phyloP scores from a whole-genome alignment of 441 rosid species.

The Gossypium trilobum region DNA sequence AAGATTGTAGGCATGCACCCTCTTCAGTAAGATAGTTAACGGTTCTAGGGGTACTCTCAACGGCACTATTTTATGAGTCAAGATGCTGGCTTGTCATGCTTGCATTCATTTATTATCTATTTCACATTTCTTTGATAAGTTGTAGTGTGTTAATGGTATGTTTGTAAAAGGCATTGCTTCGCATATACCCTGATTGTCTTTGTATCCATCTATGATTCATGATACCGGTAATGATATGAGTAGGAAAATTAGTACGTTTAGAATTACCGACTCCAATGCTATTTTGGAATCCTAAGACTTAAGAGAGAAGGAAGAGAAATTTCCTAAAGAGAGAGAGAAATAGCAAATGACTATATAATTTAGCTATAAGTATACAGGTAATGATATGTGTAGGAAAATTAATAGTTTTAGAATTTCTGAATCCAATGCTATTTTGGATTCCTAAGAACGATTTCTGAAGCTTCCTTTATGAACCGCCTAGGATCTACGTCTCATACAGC shows the following conservation, averaged over 20 bases:
- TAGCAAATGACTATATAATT: no score
- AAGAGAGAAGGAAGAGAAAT: no score
- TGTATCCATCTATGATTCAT: background rate
- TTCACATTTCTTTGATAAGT: background rate
- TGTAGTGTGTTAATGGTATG: background rate
- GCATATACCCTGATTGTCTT: background rate
- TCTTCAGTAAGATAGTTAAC: background rate
- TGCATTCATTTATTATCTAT: background rate
- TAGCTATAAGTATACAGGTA: no score
- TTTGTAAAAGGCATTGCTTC: background rate
- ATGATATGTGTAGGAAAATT: background rate
- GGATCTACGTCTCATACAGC: background rate
- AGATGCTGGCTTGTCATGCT: background rate
- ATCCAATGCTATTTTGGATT: background rate
- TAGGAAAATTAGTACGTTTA: background rate
- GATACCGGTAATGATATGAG: slow-evolving; percentile 1
- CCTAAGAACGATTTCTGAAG: background rate
- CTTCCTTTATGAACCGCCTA: background rate
- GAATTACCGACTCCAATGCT: background rate
- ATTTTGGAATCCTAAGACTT: background rate
- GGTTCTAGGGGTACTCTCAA: background rate
- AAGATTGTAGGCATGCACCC: background rate
- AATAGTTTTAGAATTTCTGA: background rate
- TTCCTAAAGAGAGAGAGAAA: no score
- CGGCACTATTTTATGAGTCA: background rate